phyloP scores from a whole-genome alignment of 345 rosid species.

The Hirschfeldia incana region DNA sequence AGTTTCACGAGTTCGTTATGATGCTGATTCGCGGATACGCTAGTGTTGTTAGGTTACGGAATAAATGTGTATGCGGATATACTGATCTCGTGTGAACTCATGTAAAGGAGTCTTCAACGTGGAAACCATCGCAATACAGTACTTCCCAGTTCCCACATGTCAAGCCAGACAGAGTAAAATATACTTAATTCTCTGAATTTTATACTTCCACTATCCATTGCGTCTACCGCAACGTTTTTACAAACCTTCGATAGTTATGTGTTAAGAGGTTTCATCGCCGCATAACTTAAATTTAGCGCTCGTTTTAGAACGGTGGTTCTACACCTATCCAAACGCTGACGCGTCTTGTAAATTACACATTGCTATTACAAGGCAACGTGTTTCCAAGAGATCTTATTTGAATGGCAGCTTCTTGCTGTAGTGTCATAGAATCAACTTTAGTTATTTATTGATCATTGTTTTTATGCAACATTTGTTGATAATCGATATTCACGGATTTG shows the following conservation, averaged over 20 bases:
- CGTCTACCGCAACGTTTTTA: neutral
- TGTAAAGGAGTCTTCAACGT: neutral
- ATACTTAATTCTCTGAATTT: neutral
- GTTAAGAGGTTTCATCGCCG: too few species aligned
- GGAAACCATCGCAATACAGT: neutral
- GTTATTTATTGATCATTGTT: neutral
- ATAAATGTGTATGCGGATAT: neutral
- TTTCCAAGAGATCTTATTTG: constrained; percentile 5
- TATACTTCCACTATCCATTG: neutral
- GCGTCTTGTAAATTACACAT: constrained; percentile 13
- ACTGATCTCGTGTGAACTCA: neutral
- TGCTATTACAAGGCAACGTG: constrained; percentile 17
- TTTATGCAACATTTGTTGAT: constrained; percentile 2
- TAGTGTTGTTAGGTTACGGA: constrained; percentile 13
- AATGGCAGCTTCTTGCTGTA: constrained; percentile 20
- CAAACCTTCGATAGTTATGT: too few species aligned
- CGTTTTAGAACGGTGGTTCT: too few species aligned
- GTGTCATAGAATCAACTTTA: constrained; percentile 23
- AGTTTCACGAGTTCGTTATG: neutral
- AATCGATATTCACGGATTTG: too few species aligned
- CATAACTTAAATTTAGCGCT: too few species aligned
- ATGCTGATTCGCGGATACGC: constrained; percentile 11
- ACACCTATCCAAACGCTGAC: neutral
- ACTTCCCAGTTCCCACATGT: neutral
- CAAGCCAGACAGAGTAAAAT: neutral